Conservation (phyloP, 2,329 filamentous ascomycete genomes). For the Xylariaceae sp. region DNA sequence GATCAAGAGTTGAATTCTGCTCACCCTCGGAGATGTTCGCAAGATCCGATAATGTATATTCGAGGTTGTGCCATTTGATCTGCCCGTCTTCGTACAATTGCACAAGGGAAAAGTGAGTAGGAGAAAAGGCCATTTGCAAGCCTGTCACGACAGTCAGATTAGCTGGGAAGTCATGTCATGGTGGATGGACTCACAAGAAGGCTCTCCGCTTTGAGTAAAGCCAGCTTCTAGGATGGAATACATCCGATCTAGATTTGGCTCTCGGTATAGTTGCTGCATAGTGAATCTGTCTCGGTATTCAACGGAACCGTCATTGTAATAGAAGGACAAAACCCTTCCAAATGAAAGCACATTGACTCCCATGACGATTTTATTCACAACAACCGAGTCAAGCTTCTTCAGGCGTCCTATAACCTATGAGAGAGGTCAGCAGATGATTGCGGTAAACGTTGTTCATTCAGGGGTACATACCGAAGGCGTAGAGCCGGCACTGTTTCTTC, state of each 20-base stretch:
- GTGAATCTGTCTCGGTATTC: conserved; percentile 73
- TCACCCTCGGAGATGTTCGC: conserved; percentile 47
- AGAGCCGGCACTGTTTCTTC: conserved; percentile 48
- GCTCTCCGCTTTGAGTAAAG: conserved; percentile 63
- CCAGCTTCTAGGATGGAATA: conserved; percentile 70
- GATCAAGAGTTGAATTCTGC: conserved; percentile 13
- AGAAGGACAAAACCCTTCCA: conserved; percentile 65
- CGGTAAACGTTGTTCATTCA: background rate
- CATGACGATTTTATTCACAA: conserved; percentile 65
- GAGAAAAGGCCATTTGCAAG: conserved; percentile 56
- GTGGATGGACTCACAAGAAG: conserved; percentile 50
- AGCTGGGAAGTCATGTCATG: conserved; percentile 2
- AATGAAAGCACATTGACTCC: conserved; percentile 63
- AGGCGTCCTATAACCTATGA: conserved; percentile 37
- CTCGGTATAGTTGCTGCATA: conserved; percentile 62
- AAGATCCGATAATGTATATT: conserved; percentile 46
- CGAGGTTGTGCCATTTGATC: conserved; percentile 53
- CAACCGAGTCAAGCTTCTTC: conserved; percentile 61
- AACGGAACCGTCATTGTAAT: conserved; percentile 73
- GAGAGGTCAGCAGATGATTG: conserved; percentile 14
- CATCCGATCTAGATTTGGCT: conserved; percentile 59
- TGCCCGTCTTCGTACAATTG: conserved; percentile 55
- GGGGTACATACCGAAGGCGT: conserved; percentile 19
- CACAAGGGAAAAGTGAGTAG: conserved; percentile 53
- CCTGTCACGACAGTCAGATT: conserved; percentile 34